Evolutionary conservation across 129 eudicot genomes (phyloP).

Genomic region (Arctium lappa): DNA sequence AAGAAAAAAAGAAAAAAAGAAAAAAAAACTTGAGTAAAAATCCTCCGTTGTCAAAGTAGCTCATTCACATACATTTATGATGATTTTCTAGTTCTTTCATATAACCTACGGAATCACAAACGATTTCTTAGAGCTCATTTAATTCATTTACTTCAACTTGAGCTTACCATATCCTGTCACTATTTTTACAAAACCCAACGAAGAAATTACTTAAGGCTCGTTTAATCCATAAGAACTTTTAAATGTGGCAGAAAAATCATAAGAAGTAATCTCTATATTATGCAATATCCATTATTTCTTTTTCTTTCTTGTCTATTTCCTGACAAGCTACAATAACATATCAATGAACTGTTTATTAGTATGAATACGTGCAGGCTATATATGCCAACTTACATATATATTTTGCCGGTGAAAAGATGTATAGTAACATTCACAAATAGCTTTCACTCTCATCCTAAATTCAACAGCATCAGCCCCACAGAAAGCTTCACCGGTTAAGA

Average conservation of each 20-base stretch:
- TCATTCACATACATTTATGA: not conserved
- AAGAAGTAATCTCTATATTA: not conserved
- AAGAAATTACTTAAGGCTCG: not conserved
- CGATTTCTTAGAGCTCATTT: not conserved
- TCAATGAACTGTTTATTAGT: not conserved
- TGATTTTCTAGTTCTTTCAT: not conserved
- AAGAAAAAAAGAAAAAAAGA: too few relatives aligned
- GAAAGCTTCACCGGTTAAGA: constrained; percentile 91
- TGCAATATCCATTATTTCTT: not conserved
- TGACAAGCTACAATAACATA: constrained; percentile 2
- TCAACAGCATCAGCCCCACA: constrained; percentile 84
- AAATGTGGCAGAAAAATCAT: not conserved
- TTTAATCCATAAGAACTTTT: not conserved
- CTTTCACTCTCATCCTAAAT: constrained; percentile 75
- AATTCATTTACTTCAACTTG: not conserved
- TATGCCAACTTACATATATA: constrained; percentile 60
- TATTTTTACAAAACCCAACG: not conserved
- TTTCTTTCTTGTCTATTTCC: not conserved
- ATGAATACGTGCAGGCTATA: not conserved
- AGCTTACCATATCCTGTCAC: not conserved
- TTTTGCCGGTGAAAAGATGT: constrained; percentile 86
- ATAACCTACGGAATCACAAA: constrained; percentile 1
- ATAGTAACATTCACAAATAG: constrained; percentile 72
- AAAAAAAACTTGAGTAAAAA: not conserved
- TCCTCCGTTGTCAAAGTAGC: not conserved